Percentiles rank a stretch among this genome's conserved stretches.
These are phyloP conservation scores for Dichomitus squalens DNA, from an alignment of 1,284 basidiomycete genomes.

Conservation along the genomic window DNA sequence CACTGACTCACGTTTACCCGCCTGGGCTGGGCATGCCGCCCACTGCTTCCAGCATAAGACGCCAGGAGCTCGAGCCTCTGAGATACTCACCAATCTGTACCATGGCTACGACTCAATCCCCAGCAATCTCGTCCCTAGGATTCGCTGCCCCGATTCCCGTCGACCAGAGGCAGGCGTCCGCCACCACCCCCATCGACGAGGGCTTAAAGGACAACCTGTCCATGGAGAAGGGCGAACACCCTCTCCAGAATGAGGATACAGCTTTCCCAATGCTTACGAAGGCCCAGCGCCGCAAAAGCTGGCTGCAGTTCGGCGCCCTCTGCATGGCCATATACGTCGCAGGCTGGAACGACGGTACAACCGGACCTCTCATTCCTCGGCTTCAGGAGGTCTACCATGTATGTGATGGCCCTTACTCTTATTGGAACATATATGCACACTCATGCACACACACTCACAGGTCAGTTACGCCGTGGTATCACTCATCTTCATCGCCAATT, in stretches of 20 bases:
- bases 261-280: slow-evolving; percentile 6
- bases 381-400: slow-evolving; percentile 58
- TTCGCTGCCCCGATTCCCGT: too few species aligned
- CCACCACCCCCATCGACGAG: too few species aligned
- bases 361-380: slow-evolving; percentile 61
- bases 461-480: slow-evolving; percentile 50
- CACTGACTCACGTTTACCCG: too few species aligned
- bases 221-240: not conserved
- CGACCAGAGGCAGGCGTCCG: too few species aligned
- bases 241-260: not conserved
- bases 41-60: too few species aligned
- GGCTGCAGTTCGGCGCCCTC: slow-evolving; percentile 42
- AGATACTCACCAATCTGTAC: too few species aligned
- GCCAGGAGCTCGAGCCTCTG: too few species aligned
- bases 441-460: slow-evolving; percentile 26
- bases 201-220: not conserved
- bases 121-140: too few species aligned
- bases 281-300: slow-evolving; percentile 17
- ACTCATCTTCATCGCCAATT: slow-evolving; percentile 57
- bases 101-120: too few species aligned
- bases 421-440: not conserved
- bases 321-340: slow-evolving; percentile 47
- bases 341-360: slow-evolving; percentile 66
- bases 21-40: too few species aligned
- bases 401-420: slow-evolving; percentile 11